These are phyloP conservation scores for Candida ponderosae DNA, from an alignment of 805 yeast species.

Conservation along the genomic window DNA sequence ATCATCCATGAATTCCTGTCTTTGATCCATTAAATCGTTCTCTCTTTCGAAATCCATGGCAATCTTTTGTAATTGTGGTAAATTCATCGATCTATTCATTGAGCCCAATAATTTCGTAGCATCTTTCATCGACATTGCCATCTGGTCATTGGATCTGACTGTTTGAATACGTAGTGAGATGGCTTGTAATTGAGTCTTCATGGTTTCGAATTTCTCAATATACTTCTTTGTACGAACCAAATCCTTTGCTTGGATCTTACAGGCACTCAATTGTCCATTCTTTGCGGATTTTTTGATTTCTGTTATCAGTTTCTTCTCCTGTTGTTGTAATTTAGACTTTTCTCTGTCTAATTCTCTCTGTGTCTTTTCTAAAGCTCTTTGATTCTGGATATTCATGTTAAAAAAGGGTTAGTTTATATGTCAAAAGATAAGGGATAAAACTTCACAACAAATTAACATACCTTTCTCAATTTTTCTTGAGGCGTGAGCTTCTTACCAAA, in stretches of 20 bases:
- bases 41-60: conserved; percentile 95
- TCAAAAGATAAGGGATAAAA: not conserved
- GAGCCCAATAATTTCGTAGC: conserved; percentile 81
- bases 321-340: conserved; percentile 75
- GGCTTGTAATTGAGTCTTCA: conserved; percentile 95
- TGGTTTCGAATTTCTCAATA: conserved; percentile 80
- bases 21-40: conserved; percentile 95
- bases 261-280: conserved; percentile 79
- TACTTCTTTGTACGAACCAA: conserved; percentile 78
- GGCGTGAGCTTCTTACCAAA: conserved; percentile 93
- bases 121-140: conserved; percentile 91
- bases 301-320: conserved; percentile 77
- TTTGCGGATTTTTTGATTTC: conserved; percentile 93
- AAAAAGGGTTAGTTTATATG: not conserved
- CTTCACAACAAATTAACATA: conserved; percentile 14
- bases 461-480: conserved; percentile 84
- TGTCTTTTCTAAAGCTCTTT: conserved; percentile 88
- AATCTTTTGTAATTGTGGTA: conserved; percentile 81
- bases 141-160: conserved; percentile 88
- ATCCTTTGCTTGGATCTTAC: conserved; percentile 94
- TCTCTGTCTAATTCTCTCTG: conserved; percentile 92
- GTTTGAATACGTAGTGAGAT: conserved; percentile 85
- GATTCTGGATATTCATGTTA: conserved; percentile 43
- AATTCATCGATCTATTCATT: conserved; percentile 85
- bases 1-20: conserved; percentile 98